Percentiles rank a stretch among this genome's conserved stretches.
phyloP scores from a whole-genome alignment of 257 asterid species.

The Solanum tarapatanum region DNA sequence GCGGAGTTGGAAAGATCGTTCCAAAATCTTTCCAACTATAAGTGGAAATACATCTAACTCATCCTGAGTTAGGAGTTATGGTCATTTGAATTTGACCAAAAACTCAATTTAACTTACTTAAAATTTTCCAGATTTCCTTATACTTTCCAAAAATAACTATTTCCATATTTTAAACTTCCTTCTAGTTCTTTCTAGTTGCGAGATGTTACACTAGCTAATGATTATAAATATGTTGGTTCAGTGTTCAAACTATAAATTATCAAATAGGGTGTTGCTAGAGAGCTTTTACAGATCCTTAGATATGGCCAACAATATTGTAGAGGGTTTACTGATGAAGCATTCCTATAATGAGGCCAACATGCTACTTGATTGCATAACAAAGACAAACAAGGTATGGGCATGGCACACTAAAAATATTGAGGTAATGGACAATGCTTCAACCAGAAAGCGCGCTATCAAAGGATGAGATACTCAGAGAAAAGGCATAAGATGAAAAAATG shows the following conservation, averaged over 20 bases:
- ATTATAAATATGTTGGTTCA: neutral
- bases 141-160: too few relatives aligned
- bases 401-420: neutral
- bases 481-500: neutral
- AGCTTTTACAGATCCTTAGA: neutral
- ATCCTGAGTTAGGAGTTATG: too few relatives aligned
- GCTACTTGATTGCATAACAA: neutral
- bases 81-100: too few relatives aligned
- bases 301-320: neutral
- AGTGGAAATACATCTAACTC: too few relatives aligned
- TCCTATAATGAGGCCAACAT: neutral
- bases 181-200: too few relatives aligned
- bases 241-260: neutral
- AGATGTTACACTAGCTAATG: neutral
- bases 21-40: too few relatives aligned
- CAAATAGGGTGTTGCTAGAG: neutral
- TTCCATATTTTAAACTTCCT: too few relatives aligned
- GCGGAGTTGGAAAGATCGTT: too few relatives aligned
- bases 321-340: neutral
- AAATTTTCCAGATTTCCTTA: too few relatives aligned
- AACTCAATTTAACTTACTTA: too few relatives aligned
- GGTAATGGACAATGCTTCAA: neutral
- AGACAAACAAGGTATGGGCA: too few relatives aligned
- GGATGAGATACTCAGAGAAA: neutral
- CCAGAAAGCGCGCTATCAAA: neutral